A percentile compares a stretch with the other conserved stretches of the same genome.
Evolutionary conservation across 495 filamentous ascomycete species (phyloP).

Genomic region (Pseudoneurospora amorphoporcata): DNA sequence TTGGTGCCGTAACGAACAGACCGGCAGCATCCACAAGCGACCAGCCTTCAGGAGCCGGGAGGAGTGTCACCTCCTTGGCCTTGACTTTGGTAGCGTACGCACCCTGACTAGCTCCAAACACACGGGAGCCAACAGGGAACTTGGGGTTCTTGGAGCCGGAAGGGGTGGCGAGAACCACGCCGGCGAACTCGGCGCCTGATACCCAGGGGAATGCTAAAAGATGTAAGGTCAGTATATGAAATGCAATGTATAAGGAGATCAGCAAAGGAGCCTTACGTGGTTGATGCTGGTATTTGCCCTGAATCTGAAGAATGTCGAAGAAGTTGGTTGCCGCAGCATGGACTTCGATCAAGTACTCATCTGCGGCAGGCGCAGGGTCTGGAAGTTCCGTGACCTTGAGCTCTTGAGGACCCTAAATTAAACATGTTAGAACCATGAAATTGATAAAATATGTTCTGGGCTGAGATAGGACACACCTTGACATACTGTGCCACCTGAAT

Average conservation of each 20-base stretch:
- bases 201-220: conserved; percentile 69
- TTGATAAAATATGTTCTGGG: not conserved
- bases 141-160: conserved; percentile 25
- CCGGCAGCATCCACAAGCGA: conserved; percentile 76
- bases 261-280: conserved; percentile 28
- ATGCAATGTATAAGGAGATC: not conserved
- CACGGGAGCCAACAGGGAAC: conserved; percentile 66
- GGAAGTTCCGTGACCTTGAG: conserved; percentile 66
- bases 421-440: conserved; percentile 1
- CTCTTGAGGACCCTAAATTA: conserved; percentile 57
- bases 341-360: conserved; percentile 82
- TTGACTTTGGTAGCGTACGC: conserved; percentile 71
- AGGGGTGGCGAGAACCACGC: conserved; percentile 58
- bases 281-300: conserved; percentile 62
- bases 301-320: conserved; percentile 88
- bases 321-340: conserved; percentile 88
- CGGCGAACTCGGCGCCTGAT: conserved; percentile 77
- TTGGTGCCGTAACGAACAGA: conserved; percentile 83
- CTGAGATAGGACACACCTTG: conserved; percentile 36
- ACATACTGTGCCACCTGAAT: conserved; percentile 79
- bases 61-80: conserved; percentile 53
- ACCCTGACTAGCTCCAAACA: conserved; percentile 83
- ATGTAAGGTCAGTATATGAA: not conserved
- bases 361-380: conserved; percentile 53
- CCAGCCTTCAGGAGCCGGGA: conserved; percentile 72